Percentiles rank a stretch among this genome's conserved stretches.
Conservation (phyloP, 108 stramenopile species). For the Conticribra weissflogii region DNA sequence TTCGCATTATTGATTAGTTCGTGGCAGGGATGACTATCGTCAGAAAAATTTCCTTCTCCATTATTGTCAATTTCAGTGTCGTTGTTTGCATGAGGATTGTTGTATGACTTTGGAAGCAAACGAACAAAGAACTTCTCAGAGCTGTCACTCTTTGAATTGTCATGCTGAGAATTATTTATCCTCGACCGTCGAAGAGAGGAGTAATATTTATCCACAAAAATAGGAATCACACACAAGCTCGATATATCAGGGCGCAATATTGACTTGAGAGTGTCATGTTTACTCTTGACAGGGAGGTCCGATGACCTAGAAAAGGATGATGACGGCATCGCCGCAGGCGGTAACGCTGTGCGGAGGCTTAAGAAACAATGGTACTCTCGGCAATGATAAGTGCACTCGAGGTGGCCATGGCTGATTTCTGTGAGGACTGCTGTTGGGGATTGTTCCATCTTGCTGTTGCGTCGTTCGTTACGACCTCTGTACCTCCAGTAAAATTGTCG, state of each 20-base stretch:
- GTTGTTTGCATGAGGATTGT: neutral
- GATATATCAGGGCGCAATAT: constrained; percentile 25
- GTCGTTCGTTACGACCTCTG: too few species aligned
- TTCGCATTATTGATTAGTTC: constrained; percentile 34
- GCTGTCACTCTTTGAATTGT: neutral
- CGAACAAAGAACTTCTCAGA: constrained; percentile 8
- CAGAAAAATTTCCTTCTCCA: neutral
- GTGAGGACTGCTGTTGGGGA: constrained; percentile 40
- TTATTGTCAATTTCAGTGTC: neutral
- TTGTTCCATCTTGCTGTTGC: too few species aligned
- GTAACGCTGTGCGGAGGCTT: constrained; percentile 16
- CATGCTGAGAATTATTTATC: neutral
- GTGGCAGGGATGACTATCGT: constrained; percentile 23
- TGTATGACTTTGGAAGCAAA: constrained; percentile 32
- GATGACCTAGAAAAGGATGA: neutral
- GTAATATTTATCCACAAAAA: constrained; percentile 4
- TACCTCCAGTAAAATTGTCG: too few species aligned
- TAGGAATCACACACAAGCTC: constrained; percentile 36
- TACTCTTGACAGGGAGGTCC: neutral
- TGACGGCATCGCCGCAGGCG: neutral
- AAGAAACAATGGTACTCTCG: constrained; percentile 38
- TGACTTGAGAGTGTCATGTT: constrained; percentile 4
- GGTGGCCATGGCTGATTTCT: constrained; percentile 19
- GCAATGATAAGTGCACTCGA: constrained; percentile 42
- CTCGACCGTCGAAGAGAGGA: neutral